Evolutionary conservation across 2,329 filamentous ascomycete species (phyloP).

Genomic region (Pyricularia sp.): DNA sequence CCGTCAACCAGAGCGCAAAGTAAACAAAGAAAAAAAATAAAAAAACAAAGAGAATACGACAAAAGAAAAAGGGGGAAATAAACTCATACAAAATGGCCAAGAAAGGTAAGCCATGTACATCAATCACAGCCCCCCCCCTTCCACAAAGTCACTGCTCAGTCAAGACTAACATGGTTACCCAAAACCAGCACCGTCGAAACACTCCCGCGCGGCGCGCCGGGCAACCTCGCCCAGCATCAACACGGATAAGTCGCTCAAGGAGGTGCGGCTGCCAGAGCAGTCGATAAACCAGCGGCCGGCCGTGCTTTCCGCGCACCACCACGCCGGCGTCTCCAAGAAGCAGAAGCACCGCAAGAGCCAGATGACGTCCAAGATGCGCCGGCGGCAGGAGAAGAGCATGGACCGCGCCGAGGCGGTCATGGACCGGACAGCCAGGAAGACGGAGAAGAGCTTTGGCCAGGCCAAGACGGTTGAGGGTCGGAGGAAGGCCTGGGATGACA

Average conservation of each 20-base stretch:
- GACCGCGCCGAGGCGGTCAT: conserved; percentile 50
- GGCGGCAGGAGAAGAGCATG: conserved; percentile 45
- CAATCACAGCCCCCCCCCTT: too few relatives aligned
- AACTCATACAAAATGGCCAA: conserved; percentile 9
- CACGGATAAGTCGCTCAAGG: conserved; percentile 62
- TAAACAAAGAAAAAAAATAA: neutral
- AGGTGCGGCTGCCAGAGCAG: conserved; percentile 40
- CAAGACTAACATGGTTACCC: neutral
- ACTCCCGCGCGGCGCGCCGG: conserved; percentile 67
- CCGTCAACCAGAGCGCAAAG: neutral
- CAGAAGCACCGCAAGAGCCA: conserved; percentile 45
- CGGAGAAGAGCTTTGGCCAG: conserved; percentile 43
- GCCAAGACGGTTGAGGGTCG: conserved; percentile 37
- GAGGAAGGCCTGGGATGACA: conserved; percentile 47
- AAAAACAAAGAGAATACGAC: neutral
- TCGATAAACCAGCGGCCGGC: conserved; percentile 46
- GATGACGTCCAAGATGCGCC: conserved; percentile 44
- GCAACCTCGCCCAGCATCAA: conserved; percentile 62
- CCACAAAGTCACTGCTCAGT: neutral
- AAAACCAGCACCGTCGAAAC: conserved; percentile 48
- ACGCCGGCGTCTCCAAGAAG: conserved; percentile 61
- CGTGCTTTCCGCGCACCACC: conserved; percentile 59
- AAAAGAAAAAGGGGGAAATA: too few relatives aligned
- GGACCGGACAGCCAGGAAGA: conserved; percentile 48
- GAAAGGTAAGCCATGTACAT: conserved; percentile 5